Evolutionary conservation across 306 rosid species (phyloP), one percentile per base, ranked within the genome.

Genomic region (Rosa chinensis): DNA sequence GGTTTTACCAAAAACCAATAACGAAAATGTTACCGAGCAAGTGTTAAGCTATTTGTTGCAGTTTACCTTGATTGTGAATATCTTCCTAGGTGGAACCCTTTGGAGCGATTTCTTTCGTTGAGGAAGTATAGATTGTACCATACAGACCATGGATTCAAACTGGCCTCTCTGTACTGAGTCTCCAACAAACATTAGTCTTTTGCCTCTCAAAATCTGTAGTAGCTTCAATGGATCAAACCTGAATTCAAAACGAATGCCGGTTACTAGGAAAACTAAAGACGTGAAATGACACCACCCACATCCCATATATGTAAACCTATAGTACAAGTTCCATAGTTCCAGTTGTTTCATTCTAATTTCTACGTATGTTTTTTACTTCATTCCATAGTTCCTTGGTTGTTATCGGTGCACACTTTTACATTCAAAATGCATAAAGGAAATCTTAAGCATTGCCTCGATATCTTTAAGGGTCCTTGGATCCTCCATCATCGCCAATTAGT

Each of bases 161-260:
- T 95, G 98, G 2, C 92, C 87, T 87, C 99, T 89, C 49, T 95
- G 97, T 79, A 95, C 81, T 0, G 96, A 95, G 78, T 94, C 99
- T 71, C 99, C 98, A 42, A 92, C 88, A 71, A 92, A 90, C 98
- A 95, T 95, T 71, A 95, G 69, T 75, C 99, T 83, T 80, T 92
- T 90, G 48, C 89, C 80, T 82, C 96, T 89, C 88, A 91, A 77
- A 76, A 90, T 78, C 42, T 91, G 92, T 77, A 95, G 82, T 74
- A 95, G 69, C 87, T 90, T 95, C 89, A 92, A 84, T 45, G 99
- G 85, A 70, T 95, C 91, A 85, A 95, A 92, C 86, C 97, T 92
- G 88, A 68, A 45, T 59, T 59, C 44, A n/a, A 59, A 43, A 52
- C 28, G 43, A 75, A 75, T 58, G 4, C 55, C 25, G 21, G 25